A percentile compares a stretch with the other conserved stretches of the same genome.
phyloP scores from a whole-genome alignment of 208 protist species.

The Naegleria lovaniensis region DNA sequence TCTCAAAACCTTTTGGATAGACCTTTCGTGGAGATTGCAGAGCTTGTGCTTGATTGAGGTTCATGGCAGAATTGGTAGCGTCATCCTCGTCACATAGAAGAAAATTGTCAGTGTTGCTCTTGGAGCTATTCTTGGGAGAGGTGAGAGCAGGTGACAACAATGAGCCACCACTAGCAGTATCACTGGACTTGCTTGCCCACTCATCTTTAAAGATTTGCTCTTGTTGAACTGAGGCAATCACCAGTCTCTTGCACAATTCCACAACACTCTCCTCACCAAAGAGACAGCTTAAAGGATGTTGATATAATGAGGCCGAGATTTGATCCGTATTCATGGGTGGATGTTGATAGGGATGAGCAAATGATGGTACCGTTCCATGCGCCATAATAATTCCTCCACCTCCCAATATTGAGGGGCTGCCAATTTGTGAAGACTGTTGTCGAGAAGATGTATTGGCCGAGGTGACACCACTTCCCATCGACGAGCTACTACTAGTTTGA shows the following conservation, averaged over 20 bases:
- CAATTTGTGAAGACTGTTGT: background rate
- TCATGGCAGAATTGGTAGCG: background rate
- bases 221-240: background rate
- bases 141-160: too few relatives aligned
- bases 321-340: background rate
- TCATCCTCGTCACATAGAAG: slow-evolving; percentile 20
- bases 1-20: background rate
- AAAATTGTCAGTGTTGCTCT: background rate
- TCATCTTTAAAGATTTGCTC: background rate
- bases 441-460: background rate
- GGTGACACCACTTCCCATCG: background rate
- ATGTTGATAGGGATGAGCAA: background rate
- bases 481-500: background rate
- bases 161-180: too few relatives aligned
- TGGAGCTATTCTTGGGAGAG: background rate
- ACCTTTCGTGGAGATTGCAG: background rate
- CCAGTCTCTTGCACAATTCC: background rate
- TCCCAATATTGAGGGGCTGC: background rate
- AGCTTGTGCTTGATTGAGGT: background rate
- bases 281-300: background rate
- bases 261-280: background rate
- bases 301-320: background rate
- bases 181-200: background rate
- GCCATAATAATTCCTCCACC: background rate
- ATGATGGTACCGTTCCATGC: background rate